Evolutionary conservation across 2,329 filamentous ascomycete species (phyloP), one percentile per base, ranked within the genome.

Genomic region (Alternaria postmessia): DNA sequence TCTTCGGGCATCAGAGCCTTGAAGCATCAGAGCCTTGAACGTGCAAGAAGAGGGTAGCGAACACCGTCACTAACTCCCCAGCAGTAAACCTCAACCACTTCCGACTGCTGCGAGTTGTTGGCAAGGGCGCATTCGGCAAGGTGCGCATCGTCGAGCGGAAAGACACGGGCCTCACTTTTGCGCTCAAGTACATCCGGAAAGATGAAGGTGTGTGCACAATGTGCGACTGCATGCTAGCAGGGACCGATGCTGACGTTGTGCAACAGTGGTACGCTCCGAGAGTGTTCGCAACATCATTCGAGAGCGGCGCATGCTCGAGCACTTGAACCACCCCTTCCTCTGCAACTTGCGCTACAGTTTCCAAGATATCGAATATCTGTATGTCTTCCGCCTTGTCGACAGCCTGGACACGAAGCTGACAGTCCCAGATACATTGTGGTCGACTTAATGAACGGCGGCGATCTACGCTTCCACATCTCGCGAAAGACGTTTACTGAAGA

Each of bases 341-440:
- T 98, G 94, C 84, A 99, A 99, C 80, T 83, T 99, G 84, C 91
- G 95, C 73, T 99, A 98, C 82, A 97, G 94, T 81, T 99, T 99
- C 78, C 95, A 99, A 81, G 95, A 99, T 80, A 93, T 98, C 72
- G 95, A 99, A 80, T 99, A 99, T 81, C 91, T 99, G 93, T 97
- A 85, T 75, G 91, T 79, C 24, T 26, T n/a, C 18, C 16, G 5
- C 11, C 16, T 14, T 8, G 22, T 28, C 7, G 16, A 20, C 12
- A 5, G 14, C 18, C 39, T 8, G 4, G n/a, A 16, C 30, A 14
- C 18, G 16, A 43, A 7, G 47, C 70, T 74, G 64, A 74, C 64
- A 9, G 11, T 7, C 53, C 20, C 76, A 91, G 88, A 75, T 92
- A 99, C 79, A 89, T 99, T 56, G 94, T 99, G 54, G 93, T 99